Percentiles rank a stretch among this genome's conserved stretches.
Conservation (phyloP, 345 rosid species). For the Moricandia arvensis region DNA sequence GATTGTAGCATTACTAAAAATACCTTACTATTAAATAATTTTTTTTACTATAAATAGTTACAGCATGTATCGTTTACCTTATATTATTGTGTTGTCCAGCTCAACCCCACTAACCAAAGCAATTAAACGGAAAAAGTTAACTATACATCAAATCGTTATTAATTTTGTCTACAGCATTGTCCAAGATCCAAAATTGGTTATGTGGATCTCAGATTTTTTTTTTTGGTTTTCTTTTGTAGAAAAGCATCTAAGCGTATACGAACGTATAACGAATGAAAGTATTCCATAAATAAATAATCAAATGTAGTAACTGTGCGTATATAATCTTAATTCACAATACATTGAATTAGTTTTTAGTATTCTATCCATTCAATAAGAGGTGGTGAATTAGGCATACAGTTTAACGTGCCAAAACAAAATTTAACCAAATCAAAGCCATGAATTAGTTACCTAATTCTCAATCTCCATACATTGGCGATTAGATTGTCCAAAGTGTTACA, state of each 20-base stretch:
- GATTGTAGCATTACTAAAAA: conserved; percentile 26
- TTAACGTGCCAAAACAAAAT: not conserved
- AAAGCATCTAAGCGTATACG: not conserved
- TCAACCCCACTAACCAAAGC: conserved; percentile 23
- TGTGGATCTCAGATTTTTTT: not conserved
- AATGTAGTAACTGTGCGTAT: not conserved
- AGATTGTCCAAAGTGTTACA: too few relatives aligned
- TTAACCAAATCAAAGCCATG: not conserved
- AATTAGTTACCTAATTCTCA: not conserved
- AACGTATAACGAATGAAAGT: not conserved
- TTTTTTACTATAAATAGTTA: conserved; percentile 32
- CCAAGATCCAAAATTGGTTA: not conserved
- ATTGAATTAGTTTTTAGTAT: not conserved
- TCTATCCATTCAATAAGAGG: not conserved
- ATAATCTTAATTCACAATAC: not conserved
- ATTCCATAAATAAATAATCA: not conserved
- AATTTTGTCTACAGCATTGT: not conserved
- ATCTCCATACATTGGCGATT: too few relatives aligned
- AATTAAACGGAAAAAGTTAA: too few relatives aligned
- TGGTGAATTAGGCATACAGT: not conserved
- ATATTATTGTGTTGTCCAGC: conserved; percentile 17
- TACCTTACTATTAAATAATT: conserved; percentile 13
- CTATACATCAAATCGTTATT: too few relatives aligned
- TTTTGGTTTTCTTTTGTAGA: not conserved
- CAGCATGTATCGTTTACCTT: conserved; percentile 8